A percentile compares a stretch with the other conserved stretches of the same genome.
These are phyloP conservation scores for Themeda triandra DNA, from an alignment of 176 grass and related monocot species.

Conservation along the genomic window DNA sequence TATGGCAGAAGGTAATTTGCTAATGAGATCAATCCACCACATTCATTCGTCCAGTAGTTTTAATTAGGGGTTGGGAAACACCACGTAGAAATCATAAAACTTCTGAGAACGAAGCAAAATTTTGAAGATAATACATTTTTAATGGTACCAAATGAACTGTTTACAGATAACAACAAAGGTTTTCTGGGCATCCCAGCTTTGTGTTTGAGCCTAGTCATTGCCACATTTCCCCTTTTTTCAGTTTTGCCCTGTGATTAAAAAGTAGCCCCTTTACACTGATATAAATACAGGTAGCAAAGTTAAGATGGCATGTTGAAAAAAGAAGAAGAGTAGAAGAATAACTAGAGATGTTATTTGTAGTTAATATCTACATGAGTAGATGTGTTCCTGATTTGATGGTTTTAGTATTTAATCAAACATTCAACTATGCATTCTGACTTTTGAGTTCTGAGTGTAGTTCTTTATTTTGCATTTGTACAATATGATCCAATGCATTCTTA, in stretches of 20 bases:
- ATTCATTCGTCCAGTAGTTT: background rate
- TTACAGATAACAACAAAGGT: background rate
- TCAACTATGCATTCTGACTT: background rate
- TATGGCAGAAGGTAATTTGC: conserved; percentile 64
- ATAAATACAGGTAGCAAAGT: background rate
- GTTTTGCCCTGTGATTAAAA: background rate
- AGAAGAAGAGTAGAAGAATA: background rate
- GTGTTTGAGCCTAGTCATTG: background rate
- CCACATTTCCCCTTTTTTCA: background rate
- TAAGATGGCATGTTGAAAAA: background rate
- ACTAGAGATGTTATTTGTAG: background rate
- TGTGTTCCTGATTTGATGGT: background rate
- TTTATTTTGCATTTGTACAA: background rate
- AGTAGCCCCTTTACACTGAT: background rate
- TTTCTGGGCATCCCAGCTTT: background rate
- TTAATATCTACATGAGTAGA: background rate
- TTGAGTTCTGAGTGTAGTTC: background rate
- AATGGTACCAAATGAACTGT: background rate
- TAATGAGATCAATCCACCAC: background rate
- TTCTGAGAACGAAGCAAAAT: background rate
- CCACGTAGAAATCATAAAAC: background rate
- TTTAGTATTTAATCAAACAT: background rate
- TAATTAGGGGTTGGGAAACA: background rate
- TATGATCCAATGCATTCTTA: background rate
- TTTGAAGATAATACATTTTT: background rate